A percentile compares a stretch with the other conserved stretches of the same genome.
Conservation (phyloP, 345 rosid species). For the Angophora floribunda region DNA sequence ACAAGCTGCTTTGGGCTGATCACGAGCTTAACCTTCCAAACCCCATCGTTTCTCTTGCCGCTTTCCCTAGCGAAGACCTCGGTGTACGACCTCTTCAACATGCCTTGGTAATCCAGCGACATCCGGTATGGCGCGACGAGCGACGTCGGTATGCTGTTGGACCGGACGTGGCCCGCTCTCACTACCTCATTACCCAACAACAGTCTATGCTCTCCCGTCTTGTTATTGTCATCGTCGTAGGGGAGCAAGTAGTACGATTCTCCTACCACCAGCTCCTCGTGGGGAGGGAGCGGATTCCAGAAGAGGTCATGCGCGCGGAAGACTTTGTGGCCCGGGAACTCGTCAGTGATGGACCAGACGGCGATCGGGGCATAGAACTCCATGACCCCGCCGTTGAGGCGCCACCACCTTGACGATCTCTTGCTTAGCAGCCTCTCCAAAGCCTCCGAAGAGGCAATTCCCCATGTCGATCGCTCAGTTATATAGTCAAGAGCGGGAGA, state of each 20-base stretch:
- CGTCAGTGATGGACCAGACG: conserved; percentile 38
- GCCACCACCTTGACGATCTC: conserved; percentile 35
- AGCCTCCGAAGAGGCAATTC: conserved; percentile 73
- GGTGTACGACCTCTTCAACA: conserved; percentile 55
- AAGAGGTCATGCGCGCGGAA: conserved; percentile 40
- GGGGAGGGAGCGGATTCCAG: conserved; percentile 36
- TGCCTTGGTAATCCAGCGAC: conserved; percentile 48
- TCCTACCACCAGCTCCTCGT: conserved; percentile 40
- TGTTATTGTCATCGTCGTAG: background rate
- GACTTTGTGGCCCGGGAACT: conserved; percentile 54
- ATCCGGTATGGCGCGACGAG: conserved; percentile 41
- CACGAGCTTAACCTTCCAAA: conserved; percentile 89
- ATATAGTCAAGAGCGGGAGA: background rate
- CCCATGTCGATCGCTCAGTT: conserved; percentile 29
- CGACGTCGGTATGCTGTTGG: conserved; percentile 46
- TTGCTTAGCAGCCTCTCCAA: conserved; percentile 10
- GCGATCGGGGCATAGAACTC: conserved; percentile 50
- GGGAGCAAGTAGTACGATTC: conserved; percentile 56
- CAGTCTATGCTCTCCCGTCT: background rate
- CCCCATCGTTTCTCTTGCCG: conserved; percentile 3
- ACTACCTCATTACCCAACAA: conserved; percentile 6
- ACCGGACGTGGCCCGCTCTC: conserved; percentile 51
- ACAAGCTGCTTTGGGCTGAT: conserved; percentile 53
- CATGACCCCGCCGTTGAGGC: conserved; percentile 52
- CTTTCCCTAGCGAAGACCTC: conserved; percentile 42